Base-by-base conservation (phyloP, 371 early-diverging fungal species). In the Syncephalastrum sp. region DNA sequence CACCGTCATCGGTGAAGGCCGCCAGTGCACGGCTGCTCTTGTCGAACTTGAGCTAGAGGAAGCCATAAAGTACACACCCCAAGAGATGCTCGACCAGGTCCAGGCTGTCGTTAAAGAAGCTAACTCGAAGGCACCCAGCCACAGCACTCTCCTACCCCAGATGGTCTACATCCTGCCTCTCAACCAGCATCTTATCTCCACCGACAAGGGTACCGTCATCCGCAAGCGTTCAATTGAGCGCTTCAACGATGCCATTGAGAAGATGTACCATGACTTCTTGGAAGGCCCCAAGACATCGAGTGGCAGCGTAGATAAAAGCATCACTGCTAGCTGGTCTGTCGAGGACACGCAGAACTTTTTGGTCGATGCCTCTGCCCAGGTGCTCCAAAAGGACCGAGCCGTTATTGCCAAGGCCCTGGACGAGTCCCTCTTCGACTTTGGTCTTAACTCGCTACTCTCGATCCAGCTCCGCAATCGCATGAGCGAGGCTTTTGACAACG, bases 101-200 rank as follows among this genome's bases (percentile, higher is more conserved):
- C 54, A 64, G 14, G 59, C 45, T n/a, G 68, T 64, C 25, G 66
- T 75, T 5, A 45, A 61, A 2, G 23, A 53, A 7, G 70, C 68
- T 3, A 79, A 79, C 47, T 43, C 42, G 14, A 49, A 48, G 24
- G 63, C 63, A 23, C 75, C 75, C 4, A 54, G 44, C 5, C 73
- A 76, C 45, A 69, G 70, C 27, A 53, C 48, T 1, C 55, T 79
- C 16, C 15, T 72, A 0, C 62, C 60, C 3, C 67, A 74, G 33
- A 68, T 79, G 73, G 62, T 76, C 3, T 60, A 70, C 16, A 67
- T 76, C 8, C 53, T 79, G 1, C 66, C 68, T 2, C n/a, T 38
- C 2, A 6, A 42, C 42, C 42, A 59, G 7, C 19, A 50, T 1
- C 44, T 75, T 3, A 64, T 68, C 8, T 17, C 38, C 38, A 72